These are phyloP conservation scores for Pachyrhizus erosus DNA, from an alignment of 306 rosid species.

Conservation along the genomic window DNA sequence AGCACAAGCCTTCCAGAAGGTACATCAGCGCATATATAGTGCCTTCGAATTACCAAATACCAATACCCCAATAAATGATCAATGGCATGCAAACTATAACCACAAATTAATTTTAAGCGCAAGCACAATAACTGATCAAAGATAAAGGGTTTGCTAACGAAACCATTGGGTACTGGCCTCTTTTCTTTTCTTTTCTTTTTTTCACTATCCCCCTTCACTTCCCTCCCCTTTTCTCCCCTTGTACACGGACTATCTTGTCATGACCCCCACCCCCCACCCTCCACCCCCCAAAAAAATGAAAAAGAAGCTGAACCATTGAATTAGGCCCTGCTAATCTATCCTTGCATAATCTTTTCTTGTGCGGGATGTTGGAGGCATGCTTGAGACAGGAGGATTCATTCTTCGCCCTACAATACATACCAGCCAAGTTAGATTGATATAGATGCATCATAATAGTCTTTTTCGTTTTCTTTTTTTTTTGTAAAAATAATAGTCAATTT, in stretches of 20 bases:
- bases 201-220: not conserved
- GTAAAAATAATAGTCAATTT: not conserved
- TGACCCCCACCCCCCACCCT: not conserved
- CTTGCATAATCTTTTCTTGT: slow-evolving; percentile 90
- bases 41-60: slow-evolving; percentile 47
- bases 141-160: slow-evolving; percentile 55
- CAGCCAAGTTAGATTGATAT: slow-evolving; percentile 41
- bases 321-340: slow-evolving; percentile 56
- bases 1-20: slow-evolving; percentile 18
- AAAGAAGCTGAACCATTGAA: slow-evolving; percentile 42
- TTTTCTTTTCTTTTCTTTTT: not conserved
- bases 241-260: slow-evolving; percentile 49
- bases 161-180: slow-evolving; percentile 51
- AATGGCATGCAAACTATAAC: slow-evolving; percentile 60
- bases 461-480: not conserved
- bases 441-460: not conserved
- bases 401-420: slow-evolving; percentile 72
- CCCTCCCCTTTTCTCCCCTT: not conserved
- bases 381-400: slow-evolving; percentile 75
- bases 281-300: not conserved
- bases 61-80: slow-evolving; percentile 54
- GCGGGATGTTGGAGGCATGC: slow-evolving; percentile 86
- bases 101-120: slow-evolving; percentile 71
- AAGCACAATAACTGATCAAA: slow-evolving; percentile 71
- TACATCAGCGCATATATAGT: slow-evolving; percentile 25